Evolutionary conservation across 2,329 filamentous ascomycete genomes (phyloP).

Genomic region (Dactylellina parvicollis): DNA sequence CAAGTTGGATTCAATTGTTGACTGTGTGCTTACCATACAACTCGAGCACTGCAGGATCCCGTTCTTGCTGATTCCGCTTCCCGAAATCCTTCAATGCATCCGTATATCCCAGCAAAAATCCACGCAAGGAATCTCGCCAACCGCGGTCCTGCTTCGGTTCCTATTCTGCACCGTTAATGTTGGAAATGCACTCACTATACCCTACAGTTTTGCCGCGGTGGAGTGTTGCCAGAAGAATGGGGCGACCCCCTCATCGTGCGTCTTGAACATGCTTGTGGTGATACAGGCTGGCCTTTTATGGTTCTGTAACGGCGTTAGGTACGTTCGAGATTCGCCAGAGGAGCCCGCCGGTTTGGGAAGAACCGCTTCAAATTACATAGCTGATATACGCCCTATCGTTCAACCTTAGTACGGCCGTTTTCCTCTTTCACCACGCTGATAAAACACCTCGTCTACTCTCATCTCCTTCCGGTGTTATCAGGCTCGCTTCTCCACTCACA

Average conservation of each 20-base stretch:
- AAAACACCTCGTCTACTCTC: constrained; percentile 28
- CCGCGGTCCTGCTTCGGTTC: constrained; percentile 35
- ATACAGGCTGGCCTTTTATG: constrained; percentile 30
- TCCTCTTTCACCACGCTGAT: constrained; percentile 23
- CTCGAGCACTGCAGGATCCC: constrained; percentile 1
- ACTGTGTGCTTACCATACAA: constrained; percentile 12
- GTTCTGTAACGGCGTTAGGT: constrained; percentile 35
- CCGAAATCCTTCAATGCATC: constrained; percentile 42
- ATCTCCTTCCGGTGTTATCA: constrained; percentile 22
- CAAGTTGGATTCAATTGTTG: background rate
- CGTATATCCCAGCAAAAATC: constrained; percentile 31
- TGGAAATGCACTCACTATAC: constrained; percentile 47
- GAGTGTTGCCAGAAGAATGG: constrained; percentile 33
- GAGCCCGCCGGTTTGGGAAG: background rate
- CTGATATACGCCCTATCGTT: background rate
- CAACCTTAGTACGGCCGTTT: constrained; percentile 17
- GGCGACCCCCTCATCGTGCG: constrained; percentile 16
- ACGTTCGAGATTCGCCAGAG: background rate
- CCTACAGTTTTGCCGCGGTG: constrained; percentile 42
- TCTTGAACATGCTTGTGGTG: constrained; percentile 32
- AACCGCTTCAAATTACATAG: too few relatives aligned
- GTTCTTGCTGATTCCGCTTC: constrained; percentile 38
- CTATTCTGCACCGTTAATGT: constrained; percentile 43
- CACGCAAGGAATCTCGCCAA: constrained; percentile 38
- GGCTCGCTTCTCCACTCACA: constrained; percentile 16